Base-by-base conservation (phyloP, 2,329 filamentous ascomycete genomes). In the Penicillium concentricum region DNA sequence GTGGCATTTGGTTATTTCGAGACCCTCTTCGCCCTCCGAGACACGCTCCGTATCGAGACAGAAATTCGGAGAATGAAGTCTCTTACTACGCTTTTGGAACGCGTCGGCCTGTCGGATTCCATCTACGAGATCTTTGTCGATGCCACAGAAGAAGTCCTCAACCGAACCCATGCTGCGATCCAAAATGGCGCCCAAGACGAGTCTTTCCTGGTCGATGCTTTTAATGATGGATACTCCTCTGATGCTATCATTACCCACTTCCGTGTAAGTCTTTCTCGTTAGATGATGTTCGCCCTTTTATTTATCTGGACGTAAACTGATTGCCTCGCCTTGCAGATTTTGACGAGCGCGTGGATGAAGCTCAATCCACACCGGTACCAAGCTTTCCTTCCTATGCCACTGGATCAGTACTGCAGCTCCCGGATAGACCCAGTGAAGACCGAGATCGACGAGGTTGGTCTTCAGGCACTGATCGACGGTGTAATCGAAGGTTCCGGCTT, bases 1-100 rank as follows among this genome's bases (percentile, higher is more conserved):
- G 89, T 96, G 71, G 92, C 88, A 24, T 99, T 96, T 74, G 87
- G 87, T 62, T 97, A 97, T 75, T 96, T 95, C 71, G 94, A 99
- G 76, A 88, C 86, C 44, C 82, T 97, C 53, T 81, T 93, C 66
- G 84, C 85, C 61, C 78, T 83, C 45, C 86, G 85, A 65, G 86
- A 91, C 71, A 78, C 79, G 56, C 78, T 79, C 61, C 84, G 86
- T 64, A 80, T 95, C 57, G 81, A 87, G 35, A 82, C 82, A 63
- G 93, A 97, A 75, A 79, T 86, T 55, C 81, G 82, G 24, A 87
- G 93, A 35, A 81, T 97, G 52, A 84, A 82, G 59, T 87, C 84
- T 28, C 80, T 96, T 63, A 88, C 86, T 69, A 84, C 86, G 60
- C 82, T 90, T 59, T 82, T 97, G 61, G 82, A 85, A 61, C 83